Conservation (phyloP, 2,329 filamentous ascomycete species). For the Aspergillus fischeri region DNA sequence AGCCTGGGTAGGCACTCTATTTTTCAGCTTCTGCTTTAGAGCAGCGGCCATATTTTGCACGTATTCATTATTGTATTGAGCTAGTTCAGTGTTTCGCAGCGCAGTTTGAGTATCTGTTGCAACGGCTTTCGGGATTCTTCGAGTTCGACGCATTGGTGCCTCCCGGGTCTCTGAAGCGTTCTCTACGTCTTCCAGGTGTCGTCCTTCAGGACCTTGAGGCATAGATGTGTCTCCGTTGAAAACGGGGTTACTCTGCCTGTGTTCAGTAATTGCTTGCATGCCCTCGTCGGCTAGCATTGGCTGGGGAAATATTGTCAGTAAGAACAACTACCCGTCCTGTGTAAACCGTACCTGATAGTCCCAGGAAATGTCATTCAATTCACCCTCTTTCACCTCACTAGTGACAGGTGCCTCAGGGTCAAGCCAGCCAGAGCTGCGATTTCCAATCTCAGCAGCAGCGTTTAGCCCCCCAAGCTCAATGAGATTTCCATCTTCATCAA, state of each 20-base stretch:
- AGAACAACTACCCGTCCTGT: not conserved
- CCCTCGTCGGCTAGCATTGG: conserved; percentile 28
- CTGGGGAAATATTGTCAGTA: conserved; percentile 11
- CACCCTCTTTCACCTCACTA: conserved; percentile 32
- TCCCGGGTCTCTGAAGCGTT: conserved; percentile 2
- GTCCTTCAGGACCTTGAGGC: not conserved
- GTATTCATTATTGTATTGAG: conserved; percentile 57
- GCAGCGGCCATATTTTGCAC: conserved; percentile 55
- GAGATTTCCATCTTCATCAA: conserved; percentile 60
- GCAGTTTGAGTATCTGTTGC: conserved; percentile 48
- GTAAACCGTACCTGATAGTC: conserved; percentile 10
- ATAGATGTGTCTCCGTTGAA: not conserved
- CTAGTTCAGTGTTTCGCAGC: conserved; percentile 54
- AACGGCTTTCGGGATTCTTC: conserved; percentile 39
- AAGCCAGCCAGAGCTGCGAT: conserved; percentile 6
- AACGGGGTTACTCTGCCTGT: not conserved
- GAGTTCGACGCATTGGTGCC: conserved; percentile 24
- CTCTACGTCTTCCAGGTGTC: not conserved
- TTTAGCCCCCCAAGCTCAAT: conserved; percentile 39
- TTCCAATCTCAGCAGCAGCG: conserved; percentile 9
- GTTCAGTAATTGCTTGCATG: conserved; percentile 13
- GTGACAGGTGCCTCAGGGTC: conserved; percentile 35
- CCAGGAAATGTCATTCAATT: conserved; percentile 31
- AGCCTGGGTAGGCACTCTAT: conserved; percentile 44
- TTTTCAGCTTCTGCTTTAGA: conserved; percentile 41